Evolutionary conservation across 768 basidiomycete species (phyloP).

Genomic region (Mrakia gelida): DNA sequence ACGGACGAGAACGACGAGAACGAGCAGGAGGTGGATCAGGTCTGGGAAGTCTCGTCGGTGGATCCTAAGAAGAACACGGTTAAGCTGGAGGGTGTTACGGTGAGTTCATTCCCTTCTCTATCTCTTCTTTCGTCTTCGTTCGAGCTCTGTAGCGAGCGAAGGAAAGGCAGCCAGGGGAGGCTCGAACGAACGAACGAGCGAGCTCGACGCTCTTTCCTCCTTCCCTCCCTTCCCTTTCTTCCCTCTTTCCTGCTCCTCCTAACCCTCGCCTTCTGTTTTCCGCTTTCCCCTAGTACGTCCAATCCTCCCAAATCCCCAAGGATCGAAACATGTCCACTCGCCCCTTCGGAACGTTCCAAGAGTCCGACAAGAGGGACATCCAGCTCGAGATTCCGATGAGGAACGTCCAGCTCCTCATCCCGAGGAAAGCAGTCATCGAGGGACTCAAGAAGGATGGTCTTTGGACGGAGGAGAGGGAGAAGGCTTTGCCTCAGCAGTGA

Average conservation of each 20-base stretch:
- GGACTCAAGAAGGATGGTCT: neutral
- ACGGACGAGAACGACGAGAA: neutral
- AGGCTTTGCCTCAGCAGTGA: neutral
- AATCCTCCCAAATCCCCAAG: neutral
- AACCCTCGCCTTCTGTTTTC: neutral
- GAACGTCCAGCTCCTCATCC: constrained; percentile 14
- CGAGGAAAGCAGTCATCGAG: neutral
- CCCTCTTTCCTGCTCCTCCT: neutral
- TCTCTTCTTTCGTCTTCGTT: neutral
- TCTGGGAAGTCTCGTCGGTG: neutral
- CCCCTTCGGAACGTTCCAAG: neutral
- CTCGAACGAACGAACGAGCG: neutral
- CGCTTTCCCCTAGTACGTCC: neutral
- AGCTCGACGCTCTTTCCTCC: neutral
- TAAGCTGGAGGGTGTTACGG: neutral
- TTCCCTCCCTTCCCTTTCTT: neutral
- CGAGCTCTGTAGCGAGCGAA: no score
- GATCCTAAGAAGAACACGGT: neutral
- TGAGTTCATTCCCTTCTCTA: neutral
- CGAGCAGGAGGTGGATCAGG: neutral
- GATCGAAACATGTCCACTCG: neutral
- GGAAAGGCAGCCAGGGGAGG: no score
- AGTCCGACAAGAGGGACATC: neutral
- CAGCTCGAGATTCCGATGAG: neutral
- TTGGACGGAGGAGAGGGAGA: neutral